Evolutionary conservation across 306 rosid species (phyloP).

Genomic region (Castanopsis chinensis): DNA sequence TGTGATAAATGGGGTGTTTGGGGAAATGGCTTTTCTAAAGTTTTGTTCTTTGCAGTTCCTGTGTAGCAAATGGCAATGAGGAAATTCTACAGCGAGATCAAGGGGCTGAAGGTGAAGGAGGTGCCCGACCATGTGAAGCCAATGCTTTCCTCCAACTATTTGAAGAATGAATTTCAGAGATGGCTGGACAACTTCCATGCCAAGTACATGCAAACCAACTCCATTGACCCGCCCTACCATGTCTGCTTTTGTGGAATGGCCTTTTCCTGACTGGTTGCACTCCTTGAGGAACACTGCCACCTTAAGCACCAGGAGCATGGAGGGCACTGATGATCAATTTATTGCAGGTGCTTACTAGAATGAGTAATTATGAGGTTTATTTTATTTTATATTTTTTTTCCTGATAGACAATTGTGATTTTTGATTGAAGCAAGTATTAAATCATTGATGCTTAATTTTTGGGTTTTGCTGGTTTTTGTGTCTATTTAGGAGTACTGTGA

Average conservation of each 20-base stretch:
- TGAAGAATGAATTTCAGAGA: conserved; percentile 42
- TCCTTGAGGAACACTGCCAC: conserved; percentile 84
- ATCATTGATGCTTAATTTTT: neutral
- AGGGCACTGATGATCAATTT: conserved; percentile 38
- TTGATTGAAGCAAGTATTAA: neutral
- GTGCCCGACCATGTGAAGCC: conserved; percentile 65
- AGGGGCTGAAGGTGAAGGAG: conserved; percentile 62
- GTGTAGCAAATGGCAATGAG: conserved; percentile 56
- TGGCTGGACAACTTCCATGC: conserved; percentile 66
- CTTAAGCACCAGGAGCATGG: conserved; percentile 63
- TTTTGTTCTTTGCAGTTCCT: neutral
- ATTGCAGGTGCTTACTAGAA: conserved; percentile 11
- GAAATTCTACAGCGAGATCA: conserved; percentile 65
- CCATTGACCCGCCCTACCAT: conserved; percentile 54
- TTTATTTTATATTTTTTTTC: neutral
- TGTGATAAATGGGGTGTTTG: neutral
- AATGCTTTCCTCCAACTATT: conserved; percentile 41
- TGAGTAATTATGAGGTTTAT: neutral
- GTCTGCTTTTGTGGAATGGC: conserved; percentile 77
- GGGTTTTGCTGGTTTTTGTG: neutral
- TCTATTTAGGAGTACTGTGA: neutral
- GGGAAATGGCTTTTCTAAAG: neutral
- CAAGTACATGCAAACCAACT: conserved; percentile 73
- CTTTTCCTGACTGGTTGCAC: conserved; percentile 71
- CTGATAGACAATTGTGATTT: neutral